These are phyloP conservation scores for Colletotrichum tofieldiae DNA, from an alignment of 2,329 filamentous ascomycete genomes.

Conservation along the genomic window DNA sequence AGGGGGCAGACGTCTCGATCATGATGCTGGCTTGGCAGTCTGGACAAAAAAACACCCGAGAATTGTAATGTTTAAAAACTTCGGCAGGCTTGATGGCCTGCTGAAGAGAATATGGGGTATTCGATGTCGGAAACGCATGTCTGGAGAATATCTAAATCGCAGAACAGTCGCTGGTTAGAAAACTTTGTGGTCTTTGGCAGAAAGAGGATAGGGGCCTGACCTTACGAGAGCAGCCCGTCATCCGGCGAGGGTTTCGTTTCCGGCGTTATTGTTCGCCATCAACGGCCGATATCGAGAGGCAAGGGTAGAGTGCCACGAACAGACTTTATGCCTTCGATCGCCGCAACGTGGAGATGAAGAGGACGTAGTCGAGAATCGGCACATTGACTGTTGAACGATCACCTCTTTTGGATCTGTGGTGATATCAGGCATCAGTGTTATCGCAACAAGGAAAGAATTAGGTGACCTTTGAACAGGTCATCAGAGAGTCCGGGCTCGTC, in stretches of 20 bases:
- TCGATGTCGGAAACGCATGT: background rate
- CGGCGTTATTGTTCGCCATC: no score
- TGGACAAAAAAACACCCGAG: background rate
- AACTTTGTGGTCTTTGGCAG: background rate
- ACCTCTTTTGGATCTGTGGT: background rate
- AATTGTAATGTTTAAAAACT: background rate
- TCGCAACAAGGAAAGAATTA: background rate
- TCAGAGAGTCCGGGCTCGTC: background rate
- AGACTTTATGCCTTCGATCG: background rate
- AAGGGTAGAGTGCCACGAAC: background rate
- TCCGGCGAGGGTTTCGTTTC: background rate
- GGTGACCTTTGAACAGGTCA: background rate
- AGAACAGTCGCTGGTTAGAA: background rate
- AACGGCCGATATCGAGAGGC: background rate
- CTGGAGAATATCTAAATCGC: background rate
- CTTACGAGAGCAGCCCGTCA: no score
- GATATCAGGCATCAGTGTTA: background rate
- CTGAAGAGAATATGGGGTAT: background rate
- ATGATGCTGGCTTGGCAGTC: background rate
- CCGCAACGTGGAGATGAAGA: no score
- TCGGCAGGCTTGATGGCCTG: background rate
- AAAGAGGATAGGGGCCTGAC: background rate
- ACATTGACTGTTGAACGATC: background rate
- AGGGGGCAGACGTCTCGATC: background rate
- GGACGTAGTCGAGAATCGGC: background rate